Conservation (phyloP, 1,284 basidiomycete species). For the Cutaneotrichosporon curvatum region DNA sequence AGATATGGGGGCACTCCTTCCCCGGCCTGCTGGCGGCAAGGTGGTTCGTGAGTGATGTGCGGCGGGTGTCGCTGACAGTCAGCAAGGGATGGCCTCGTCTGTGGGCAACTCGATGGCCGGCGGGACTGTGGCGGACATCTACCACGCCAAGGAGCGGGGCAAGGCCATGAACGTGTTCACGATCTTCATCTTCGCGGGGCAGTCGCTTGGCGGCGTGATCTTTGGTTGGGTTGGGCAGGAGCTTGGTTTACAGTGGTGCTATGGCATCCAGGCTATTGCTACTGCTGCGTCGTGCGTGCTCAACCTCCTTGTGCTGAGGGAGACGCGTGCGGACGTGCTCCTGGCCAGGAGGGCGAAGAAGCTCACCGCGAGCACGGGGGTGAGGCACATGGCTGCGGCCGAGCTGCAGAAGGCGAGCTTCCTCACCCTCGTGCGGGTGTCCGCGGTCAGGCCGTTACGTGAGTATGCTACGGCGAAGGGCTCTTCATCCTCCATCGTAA, state of each 20-base stretch:
- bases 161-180: constrained; percentile 46
- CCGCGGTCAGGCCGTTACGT: constrained; percentile 37
- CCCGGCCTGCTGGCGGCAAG: constrained; percentile 39
- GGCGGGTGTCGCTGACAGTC: neutral
- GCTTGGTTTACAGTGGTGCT: constrained; percentile 36
- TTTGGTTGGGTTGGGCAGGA: constrained; percentile 31
- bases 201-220: constrained; percentile 21
- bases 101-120: constrained; percentile 42
- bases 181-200: constrained; percentile 41
- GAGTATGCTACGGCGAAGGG: no score
- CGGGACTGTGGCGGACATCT: constrained; percentile 44
- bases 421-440: constrained; percentile 32
- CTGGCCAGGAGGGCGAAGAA: constrained; percentile 42
- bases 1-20: constrained; percentile 32
- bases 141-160: constrained; percentile 41
- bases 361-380: constrained; percentile 44
- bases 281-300: constrained; percentile 29
- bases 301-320: constrained; percentile 38
- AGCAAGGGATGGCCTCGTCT: constrained; percentile 32
- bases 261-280: constrained; percentile 31
- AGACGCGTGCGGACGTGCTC: constrained; percentile 48
- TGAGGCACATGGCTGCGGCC: constrained; percentile 34
- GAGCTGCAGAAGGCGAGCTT: constrained; percentile 41
- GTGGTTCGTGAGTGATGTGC: constrained; percentile 23
- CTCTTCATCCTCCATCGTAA: no score